Percentiles rank a stretch among this genome's conserved stretches.
Conservation (phyloP, 2,329 filamentous ascomycete genomes). For the Exophiala oligosperma region DNA sequence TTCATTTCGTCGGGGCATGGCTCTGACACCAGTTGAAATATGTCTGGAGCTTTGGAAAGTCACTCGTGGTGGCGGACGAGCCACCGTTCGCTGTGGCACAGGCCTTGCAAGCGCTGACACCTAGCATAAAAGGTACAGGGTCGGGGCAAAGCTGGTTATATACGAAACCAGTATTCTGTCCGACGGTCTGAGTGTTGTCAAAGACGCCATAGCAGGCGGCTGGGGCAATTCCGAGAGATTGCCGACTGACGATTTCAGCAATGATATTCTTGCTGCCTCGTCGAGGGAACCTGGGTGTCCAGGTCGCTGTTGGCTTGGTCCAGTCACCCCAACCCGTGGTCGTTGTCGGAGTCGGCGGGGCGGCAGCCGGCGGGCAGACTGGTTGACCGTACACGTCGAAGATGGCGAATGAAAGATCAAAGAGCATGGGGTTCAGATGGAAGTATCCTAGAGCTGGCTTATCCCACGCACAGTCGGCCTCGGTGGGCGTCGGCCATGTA, state of each 20-base stretch:
- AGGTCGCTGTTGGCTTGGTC: constrained; percentile 2
- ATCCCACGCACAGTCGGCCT: constrained; percentile 20
- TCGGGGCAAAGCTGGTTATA: constrained; percentile 3
- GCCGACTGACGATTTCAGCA: constrained; percentile 12
- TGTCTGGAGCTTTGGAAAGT: constrained; percentile 6
- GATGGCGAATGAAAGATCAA: constrained; percentile 64
- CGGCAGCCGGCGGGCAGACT: constrained; percentile 11
- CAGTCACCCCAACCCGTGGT: neutral
- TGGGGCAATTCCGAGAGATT: constrained; percentile 5
- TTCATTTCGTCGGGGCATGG: neutral
- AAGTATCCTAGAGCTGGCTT: constrained; percentile 51
- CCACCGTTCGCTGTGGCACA: constrained; percentile 2
- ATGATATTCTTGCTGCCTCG: constrained; percentile 5
- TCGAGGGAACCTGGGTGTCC: constrained; percentile 4
- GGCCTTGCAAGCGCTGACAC: neutral
- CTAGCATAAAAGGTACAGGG: neutral
- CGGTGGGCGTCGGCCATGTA: constrained; percentile 8
- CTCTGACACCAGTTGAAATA: constrained; percentile 6
- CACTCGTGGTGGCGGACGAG: neutral
- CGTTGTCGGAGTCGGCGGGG: neutral
- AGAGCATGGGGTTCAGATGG: constrained; percentile 62
- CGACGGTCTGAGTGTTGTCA: constrained; percentile 9
- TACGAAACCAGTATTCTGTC: constrained; percentile 3
- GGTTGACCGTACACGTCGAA: constrained; percentile 42
- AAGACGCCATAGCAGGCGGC: constrained; percentile 12